Conservation (phyloP, 2,329 filamentous ascomycete genomes). For the Fusarium metavorans region DNA sequence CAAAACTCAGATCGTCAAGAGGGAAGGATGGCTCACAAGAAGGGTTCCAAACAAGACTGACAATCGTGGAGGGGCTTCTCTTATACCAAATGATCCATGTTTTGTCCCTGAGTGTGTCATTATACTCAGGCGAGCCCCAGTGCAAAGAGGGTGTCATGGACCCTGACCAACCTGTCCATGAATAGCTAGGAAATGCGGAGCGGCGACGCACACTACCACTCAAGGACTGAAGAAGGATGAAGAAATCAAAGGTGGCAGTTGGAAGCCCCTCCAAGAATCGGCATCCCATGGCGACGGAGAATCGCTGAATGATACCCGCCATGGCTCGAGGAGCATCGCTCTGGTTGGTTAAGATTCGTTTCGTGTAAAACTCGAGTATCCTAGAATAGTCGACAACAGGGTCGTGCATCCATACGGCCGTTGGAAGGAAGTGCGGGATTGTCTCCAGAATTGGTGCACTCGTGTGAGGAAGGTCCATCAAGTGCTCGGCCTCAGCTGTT, state of each 20-base stretch:
- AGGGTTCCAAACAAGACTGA: conserved; percentile 12
- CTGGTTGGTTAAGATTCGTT: conserved; percentile 4
- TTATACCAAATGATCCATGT: conserved; percentile 32
- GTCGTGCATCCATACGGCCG: background rate
- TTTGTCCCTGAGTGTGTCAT: background rate
- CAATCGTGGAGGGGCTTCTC: conserved; percentile 1
- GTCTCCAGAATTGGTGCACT: too few relatives aligned
- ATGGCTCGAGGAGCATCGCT: conserved; percentile 6
- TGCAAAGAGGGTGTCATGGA: rapidly evolving
- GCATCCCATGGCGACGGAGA: background rate
- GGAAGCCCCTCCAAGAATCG: conserved; percentile 9
- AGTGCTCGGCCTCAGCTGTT: background rate
- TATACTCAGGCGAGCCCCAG: background rate
- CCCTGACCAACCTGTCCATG: conserved; percentile 25
- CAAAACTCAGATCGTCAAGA: background rate
- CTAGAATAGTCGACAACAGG: background rate
- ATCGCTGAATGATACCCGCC: conserved; percentile 5
- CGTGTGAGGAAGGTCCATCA: too few relatives aligned
- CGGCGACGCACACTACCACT: background rate
- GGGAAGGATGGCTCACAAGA: background rate
- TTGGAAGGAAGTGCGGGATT: too few relatives aligned
- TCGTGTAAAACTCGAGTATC: conserved; percentile 6
- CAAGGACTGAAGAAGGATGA: background rate
- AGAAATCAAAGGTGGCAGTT: background rate
- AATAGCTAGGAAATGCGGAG: conserved; percentile 20